A percentile compares a stretch with the other conserved stretches of the same genome.
Conservation (phyloP, 495 filamentous ascomycete genomes). For the Lepidopterella palustris region DNA sequence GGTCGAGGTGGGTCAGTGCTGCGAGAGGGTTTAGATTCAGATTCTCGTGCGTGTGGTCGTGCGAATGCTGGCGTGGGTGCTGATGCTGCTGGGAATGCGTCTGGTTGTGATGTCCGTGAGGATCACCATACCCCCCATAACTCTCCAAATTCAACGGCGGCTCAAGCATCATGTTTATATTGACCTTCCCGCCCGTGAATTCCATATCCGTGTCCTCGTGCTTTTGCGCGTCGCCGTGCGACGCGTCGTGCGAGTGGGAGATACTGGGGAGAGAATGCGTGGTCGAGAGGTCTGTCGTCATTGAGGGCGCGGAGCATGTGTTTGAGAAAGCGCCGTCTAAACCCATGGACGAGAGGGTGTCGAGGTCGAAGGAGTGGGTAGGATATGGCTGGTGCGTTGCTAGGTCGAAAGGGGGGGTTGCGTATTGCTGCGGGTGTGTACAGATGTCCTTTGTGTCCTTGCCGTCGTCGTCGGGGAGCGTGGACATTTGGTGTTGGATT, state of each 20-base stretch:
- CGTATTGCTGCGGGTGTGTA: neutral
- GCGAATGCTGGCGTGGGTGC: neutral
- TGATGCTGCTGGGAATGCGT: neutral
- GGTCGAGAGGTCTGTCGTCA: slow-evolving; percentile 17
- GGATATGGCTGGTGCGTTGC: neutral
- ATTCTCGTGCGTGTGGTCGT: neutral
- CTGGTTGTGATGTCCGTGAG: neutral
- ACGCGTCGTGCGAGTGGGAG: slow-evolving; percentile 10
- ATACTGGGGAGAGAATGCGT: slow-evolving; percentile 12
- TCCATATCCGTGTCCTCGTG: slow-evolving; percentile 24
- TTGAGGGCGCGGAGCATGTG: slow-evolving; percentile 10
- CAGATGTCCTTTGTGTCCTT: neutral
- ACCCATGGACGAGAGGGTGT: slow-evolving; percentile 7
- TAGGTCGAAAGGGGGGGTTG: neutral
- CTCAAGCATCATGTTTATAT: slow-evolving; percentile 22
- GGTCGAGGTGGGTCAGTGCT: no score
- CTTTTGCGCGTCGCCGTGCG: neutral
- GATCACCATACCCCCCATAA: slow-evolving; percentile 1
- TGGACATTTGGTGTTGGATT: neutral
- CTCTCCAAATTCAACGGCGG: slow-evolving; percentile 13
- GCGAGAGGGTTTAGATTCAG: neutral
- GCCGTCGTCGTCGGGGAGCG: neutral
- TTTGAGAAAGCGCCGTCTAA: slow-evolving; percentile 17
- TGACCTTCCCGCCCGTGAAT: slow-evolving; percentile 25
- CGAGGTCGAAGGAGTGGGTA: slow-evolving; percentile 15